These are phyloP conservation scores for Kregervanrija pseudodelftensis DNA, from an alignment of 805 yeast genomes.

Conservation along the genomic window DNA sequence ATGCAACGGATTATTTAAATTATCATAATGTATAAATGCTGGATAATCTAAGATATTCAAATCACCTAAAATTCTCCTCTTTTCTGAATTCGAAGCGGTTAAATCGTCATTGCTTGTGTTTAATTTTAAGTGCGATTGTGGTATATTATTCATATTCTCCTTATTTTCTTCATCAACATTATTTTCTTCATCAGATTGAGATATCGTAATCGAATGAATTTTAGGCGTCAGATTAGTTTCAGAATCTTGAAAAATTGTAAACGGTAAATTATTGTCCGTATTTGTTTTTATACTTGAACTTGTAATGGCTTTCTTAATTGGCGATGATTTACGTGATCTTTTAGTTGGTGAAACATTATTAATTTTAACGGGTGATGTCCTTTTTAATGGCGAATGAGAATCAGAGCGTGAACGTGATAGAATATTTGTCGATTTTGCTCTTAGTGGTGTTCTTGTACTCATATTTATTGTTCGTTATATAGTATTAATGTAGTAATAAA, in stretches of 20 bases:
- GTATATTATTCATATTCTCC: constrained; percentile 2
- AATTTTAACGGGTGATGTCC: constrained; percentile 1
- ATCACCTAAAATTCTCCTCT: constrained; percentile 2
- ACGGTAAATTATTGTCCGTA: not conserved
- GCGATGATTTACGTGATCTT: constrained; percentile 2
- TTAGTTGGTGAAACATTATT: constrained; percentile 6
- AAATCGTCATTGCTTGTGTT: not conserved
- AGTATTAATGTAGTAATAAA: not conserved
- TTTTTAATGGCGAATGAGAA: too few relatives aligned
- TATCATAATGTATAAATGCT: constrained; percentile 1
- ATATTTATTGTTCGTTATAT: not conserved
- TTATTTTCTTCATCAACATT: constrained; percentile 1
- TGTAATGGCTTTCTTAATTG: constrained; percentile 4
- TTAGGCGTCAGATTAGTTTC: not conserved
- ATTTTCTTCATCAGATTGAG: not conserved
- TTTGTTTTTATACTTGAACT: constrained; percentile 3
- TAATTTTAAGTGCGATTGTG: too few relatives aligned
- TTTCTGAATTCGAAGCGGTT: not conserved
- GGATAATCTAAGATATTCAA: constrained; percentile 4
- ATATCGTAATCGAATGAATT: not conserved
- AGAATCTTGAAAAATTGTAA: constrained; percentile 6
- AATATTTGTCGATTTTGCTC: constrained; percentile 3
- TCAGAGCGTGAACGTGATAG: not conserved
- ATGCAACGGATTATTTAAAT: not conserved
- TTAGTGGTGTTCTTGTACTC: constrained; percentile 6